Base-by-base conservation (phyloP, 352 stramenopile genomes). In the Phytophthora multivora region DNA sequence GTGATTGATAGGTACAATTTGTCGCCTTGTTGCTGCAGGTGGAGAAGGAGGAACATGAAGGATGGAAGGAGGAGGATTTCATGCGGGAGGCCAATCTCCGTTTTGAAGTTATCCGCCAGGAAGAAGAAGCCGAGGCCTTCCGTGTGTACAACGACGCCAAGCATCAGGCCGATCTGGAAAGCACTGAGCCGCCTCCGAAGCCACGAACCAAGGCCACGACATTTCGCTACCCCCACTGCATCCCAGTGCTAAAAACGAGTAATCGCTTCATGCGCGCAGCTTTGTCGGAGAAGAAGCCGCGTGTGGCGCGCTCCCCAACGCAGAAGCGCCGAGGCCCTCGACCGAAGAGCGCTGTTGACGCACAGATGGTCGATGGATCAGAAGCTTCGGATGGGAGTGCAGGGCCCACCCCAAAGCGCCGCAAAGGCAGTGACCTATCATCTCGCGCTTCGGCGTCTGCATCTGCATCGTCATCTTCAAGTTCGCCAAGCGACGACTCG, bases 191-290 rank as follows among this genome's bases (percentile, higher is more conserved):
- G 4, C 61, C 61, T 13, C 19, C 60, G n/a, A 67, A 71, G 21
- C 61, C 66, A 5, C 62, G 61, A 10, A 51, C 38, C 31, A 70
- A 67, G 30, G 19, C 47, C 25, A 57, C 53, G 5, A 70, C 47
- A 16, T 74, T 71, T 35, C 66, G 66, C 39, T 74, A 71, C 33
- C n/a, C 18, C 9, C 66, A 66, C 28, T 74, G 66, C 51, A 58
- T 71, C 30, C 51, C 62, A 35, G 42, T 64, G 6, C 35, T 74
- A 25, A 66, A 60, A 25, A 66, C 45, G 21, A 74, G 66, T 36
- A 70, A 42, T 23, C 66, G 61, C 35, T 74, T 71, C 39, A 74
- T 74, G 66, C 66, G 55, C 15, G 58, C 66, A n/a, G 66, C 51
- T 38, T 43, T 66, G 21, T 57, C 61, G n/a, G 61, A 71, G 46